A percentile compares a stretch with the other conserved stretches of the same genome.
These are phyloP conservation scores for Alternaria sp. DNA, from an alignment of 2,329 filamentous ascomycete species.

Conservation along the genomic window DNA sequence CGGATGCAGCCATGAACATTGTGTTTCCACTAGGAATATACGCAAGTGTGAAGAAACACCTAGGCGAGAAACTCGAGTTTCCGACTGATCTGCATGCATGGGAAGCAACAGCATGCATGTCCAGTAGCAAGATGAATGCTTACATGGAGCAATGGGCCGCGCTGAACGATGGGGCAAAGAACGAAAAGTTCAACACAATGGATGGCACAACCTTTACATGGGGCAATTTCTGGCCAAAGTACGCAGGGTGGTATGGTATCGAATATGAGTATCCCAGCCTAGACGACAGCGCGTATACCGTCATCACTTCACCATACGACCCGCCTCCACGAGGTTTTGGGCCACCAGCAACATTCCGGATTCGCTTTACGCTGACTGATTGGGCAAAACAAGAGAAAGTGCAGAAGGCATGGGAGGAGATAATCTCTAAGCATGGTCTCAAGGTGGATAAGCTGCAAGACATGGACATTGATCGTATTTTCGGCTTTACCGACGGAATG, in stretches of 20 bases:
- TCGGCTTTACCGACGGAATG: constrained; percentile 57
- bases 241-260: constrained; percentile 57
- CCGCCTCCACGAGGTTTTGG: constrained; percentile 53
- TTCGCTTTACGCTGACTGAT: constrained; percentile 53
- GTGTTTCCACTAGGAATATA: constrained; percentile 60
- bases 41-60: constrained; percentile 56
- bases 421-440: constrained; percentile 54
- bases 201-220: constrained; percentile 58
- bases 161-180: constrained; percentile 51
- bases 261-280: constrained; percentile 45
- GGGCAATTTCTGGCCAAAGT: constrained; percentile 58
- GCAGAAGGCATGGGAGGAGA: constrained; percentile 55
- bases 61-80: constrained; percentile 54
- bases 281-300: constrained; percentile 18
- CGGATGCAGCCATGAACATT: constrained; percentile 61
- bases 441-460: constrained; percentile 50
- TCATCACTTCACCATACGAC: constrained; percentile 34
- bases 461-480: constrained; percentile 56
- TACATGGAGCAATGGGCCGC: constrained; percentile 63
- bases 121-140: constrained; percentile 57
- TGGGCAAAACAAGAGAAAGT: constrained; percentile 59
- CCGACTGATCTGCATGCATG: constrained; percentile 56
- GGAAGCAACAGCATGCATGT: constrained; percentile 55
- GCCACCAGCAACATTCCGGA: constrained; percentile 50
- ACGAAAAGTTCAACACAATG: constrained; percentile 60